Percentiles rank a stretch among this genome's conserved stretches.
These are phyloP conservation scores for Pulicaria dysenterica DNA, from an alignment of 129 eudicot genomes.

Conservation along the genomic window DNA sequence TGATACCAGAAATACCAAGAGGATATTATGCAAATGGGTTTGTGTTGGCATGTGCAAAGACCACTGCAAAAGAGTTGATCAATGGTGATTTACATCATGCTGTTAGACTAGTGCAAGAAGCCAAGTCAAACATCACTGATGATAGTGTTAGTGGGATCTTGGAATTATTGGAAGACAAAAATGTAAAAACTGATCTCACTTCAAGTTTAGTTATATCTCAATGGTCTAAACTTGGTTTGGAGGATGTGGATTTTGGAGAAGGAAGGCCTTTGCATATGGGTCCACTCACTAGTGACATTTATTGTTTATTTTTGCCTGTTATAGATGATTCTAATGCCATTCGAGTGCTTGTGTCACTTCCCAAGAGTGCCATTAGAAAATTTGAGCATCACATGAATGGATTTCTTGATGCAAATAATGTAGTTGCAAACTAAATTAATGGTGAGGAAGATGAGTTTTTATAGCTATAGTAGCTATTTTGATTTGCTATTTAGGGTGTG, in stretches of 20 bases:
- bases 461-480: background rate
- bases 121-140: constrained; percentile 47
- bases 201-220: constrained; percentile 82
- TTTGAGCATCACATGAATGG: constrained; percentile 71
- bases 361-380: constrained; percentile 49
- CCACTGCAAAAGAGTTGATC: constrained; percentile 52
- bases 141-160: constrained; percentile 55
- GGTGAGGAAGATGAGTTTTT: constrained; percentile 18
- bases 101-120: constrained; percentile 70
- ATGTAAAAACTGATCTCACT: constrained; percentile 58
- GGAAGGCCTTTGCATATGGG: constrained; percentile 87
- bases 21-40: constrained; percentile 95
- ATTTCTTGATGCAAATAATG: constrained; percentile 38
- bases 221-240: constrained; percentile 84
- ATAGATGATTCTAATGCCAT: constrained; percentile 48
- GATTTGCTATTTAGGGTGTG: constrained; percentile 6
- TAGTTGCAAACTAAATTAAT: constrained; percentile 16
- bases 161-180: constrained; percentile 59
- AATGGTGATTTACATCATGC: constrained; percentile 42
- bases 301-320: constrained; percentile 83
- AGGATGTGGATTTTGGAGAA: constrained; percentile 83
- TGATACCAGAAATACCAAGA: constrained; percentile 49
- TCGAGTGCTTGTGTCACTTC: constrained; percentile 78
- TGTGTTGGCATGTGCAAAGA: constrained; percentile 81
- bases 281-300: constrained; percentile 73